phyloP scores from a whole-genome alignment of 768 basidiomycete species.

The Auricularia auricula-judae region DNA sequence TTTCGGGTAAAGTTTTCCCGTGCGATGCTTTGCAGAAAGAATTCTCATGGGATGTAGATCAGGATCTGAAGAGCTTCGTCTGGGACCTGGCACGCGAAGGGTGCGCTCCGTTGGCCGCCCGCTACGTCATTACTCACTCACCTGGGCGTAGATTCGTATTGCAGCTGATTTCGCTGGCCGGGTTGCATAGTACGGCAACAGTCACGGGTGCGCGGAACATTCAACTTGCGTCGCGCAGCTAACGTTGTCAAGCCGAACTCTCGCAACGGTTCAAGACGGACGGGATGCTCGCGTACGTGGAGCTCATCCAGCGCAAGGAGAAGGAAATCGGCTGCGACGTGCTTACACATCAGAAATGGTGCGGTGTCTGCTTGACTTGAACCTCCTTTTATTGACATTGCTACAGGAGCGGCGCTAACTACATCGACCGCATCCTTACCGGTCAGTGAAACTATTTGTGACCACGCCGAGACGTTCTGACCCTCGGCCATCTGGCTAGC shows the following conservation, averaged over 20 bases:
- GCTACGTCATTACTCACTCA: slow-evolving; percentile 5
- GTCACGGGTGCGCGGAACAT: slow-evolving; percentile 43
- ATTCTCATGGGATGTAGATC: slow-evolving; percentile 28
- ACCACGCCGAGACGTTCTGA: not conserved
- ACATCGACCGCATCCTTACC: slow-evolving; percentile 76
- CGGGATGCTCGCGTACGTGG: slow-evolving; percentile 88
- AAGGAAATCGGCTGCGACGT: slow-evolving; percentile 84
- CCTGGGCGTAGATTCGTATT: slow-evolving; percentile 61
- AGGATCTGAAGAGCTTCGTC: slow-evolving; percentile 71
- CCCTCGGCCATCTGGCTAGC: slow-evolving; percentile 15
- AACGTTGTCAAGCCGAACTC: slow-evolving; percentile 48
- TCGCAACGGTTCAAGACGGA: slow-evolving; percentile 71
- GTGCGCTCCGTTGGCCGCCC: slow-evolving; percentile 23
- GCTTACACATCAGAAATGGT: slow-evolving; percentile 92
- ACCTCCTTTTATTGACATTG: slow-evolving; percentile 1
- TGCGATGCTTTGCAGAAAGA: not conserved
- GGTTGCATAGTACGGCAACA: slow-evolving; percentile 77
- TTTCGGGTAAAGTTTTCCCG: slow-evolving; percentile 36
- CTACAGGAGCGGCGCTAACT: slow-evolving; percentile 78
- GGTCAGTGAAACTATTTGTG: slow-evolving; percentile 19
- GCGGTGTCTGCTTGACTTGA: slow-evolving; percentile 8
- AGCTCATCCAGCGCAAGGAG: slow-evolving; percentile 80
- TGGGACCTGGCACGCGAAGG: slow-evolving; percentile 90
- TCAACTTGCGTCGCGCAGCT: not conserved
- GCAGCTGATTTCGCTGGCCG: slow-evolving; percentile 81